These are phyloP conservation scores for Phyllosticta citrichinensis DNA, from an alignment of 2,329 filamentous ascomycete genomes.

Conservation along the genomic window DNA sequence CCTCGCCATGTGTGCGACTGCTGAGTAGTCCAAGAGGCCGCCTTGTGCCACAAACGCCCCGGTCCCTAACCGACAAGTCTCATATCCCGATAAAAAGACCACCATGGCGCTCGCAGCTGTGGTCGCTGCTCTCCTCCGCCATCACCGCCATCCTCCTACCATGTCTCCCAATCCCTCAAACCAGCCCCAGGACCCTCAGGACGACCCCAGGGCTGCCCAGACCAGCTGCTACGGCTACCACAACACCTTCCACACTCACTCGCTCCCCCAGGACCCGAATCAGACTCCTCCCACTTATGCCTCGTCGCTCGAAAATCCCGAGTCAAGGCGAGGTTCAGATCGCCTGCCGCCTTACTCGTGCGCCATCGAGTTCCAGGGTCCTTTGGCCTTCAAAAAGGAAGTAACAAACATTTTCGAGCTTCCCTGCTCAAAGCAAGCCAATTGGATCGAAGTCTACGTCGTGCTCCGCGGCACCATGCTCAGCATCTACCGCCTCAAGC, in stretches of 20 bases:
- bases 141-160: background rate
- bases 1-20: background rate
- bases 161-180: background rate
- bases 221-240: conserved; percentile 27
- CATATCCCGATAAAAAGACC: background rate
- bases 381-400: conserved; percentile 51
- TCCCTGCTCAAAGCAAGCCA: conserved; percentile 43
- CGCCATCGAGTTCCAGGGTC: conserved; percentile 23
- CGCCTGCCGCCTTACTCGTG: conserved; percentile 25
- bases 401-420: conserved; percentile 54
- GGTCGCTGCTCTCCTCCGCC: background rate
- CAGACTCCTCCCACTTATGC: conserved; percentile 24
- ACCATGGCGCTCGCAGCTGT: background rate
- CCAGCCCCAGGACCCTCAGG: background rate
- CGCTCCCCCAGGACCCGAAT: conserved; percentile 16
- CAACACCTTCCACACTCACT: conserved; percentile 33
- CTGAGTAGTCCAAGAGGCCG: background rate
- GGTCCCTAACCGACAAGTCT: background rate
- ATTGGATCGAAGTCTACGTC: conserved; percentile 55
- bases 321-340: conserved; percentile 14
- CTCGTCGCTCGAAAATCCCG: background rate
- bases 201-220: background rate
- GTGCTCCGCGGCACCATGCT: conserved; percentile 59
- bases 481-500: conserved; percentile 53
- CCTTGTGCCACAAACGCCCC: background rate